A percentile compares a stretch with the other conserved stretches of the same genome.
Conservation (phyloP, 805 yeast species). For the Wickerhamomyces bovis region DNA sequence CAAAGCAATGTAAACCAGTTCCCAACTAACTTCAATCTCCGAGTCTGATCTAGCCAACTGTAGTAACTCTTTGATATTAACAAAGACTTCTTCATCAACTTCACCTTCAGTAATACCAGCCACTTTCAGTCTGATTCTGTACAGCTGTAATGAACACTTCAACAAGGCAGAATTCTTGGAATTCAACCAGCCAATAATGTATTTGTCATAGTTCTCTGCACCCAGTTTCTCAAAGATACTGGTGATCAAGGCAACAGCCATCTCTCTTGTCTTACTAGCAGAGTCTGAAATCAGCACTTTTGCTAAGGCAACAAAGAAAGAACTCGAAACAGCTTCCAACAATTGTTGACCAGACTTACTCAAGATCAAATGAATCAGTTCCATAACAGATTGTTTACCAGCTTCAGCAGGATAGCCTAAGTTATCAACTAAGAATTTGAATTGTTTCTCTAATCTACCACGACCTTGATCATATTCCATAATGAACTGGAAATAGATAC, state of each 20-base stretch:
- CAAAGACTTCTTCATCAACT: slow-evolving; percentile 37
- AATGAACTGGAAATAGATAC: slow-evolving; percentile 75
- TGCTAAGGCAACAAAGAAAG: slow-evolving; percentile 80
- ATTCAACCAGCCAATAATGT: slow-evolving; percentile 54
- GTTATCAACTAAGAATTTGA: slow-evolving; percentile 74
- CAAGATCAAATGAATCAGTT: slow-evolving; percentile 66
- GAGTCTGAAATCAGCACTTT: slow-evolving; percentile 76
- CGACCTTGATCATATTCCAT: slow-evolving; percentile 94
- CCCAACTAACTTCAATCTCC: slow-evolving; percentile 58
- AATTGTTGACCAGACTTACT: slow-evolving; percentile 57
- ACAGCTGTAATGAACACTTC: slow-evolving; percentile 70
- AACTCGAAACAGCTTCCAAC: slow-evolving; percentile 53
- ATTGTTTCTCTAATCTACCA: slow-evolving; percentile 76
- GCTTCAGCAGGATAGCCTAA: slow-evolving; percentile 76
- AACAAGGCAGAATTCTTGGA: slow-evolving; percentile 43
- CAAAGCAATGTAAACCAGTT: slow-evolving; percentile 62
- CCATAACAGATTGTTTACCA: slow-evolving; percentile 90
- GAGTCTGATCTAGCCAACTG: slow-evolving; percentile 33
- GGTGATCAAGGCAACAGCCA: slow-evolving; percentile 60
- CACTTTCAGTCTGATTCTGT: slow-evolving; percentile 52
- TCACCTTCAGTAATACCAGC: slow-evolving; percentile 33
- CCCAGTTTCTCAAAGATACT: slow-evolving; percentile 48
- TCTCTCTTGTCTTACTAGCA: slow-evolving; percentile 72
- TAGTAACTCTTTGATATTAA: slow-evolving; percentile 28
- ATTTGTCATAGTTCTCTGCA: slow-evolving; percentile 29